Percentiles rank a stretch among this genome's conserved stretches.
phyloP scores from a whole-genome alignment of 2,329 filamentous ascomycete species.

The Cytospora paraplurivora region DNA sequence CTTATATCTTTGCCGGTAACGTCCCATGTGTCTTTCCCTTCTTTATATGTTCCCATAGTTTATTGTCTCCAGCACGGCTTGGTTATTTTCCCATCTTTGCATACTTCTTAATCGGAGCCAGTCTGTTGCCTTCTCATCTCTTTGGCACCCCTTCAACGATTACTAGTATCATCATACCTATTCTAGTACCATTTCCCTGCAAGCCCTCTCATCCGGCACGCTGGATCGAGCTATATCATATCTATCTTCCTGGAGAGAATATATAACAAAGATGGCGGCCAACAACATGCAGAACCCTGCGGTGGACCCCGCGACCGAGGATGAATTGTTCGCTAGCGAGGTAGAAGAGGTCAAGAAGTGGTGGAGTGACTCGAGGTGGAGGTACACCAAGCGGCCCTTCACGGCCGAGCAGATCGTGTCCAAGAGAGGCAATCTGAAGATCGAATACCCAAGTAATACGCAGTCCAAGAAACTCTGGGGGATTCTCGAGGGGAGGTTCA shows the following conservation, averaged over 20 bases:
- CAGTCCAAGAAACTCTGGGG: conserved; percentile 95
- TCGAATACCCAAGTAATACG: conserved; percentile 87
- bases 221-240: conserved; percentile 15
- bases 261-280: conserved; percentile 54
- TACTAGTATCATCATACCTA: not conserved
- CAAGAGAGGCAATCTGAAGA: conserved; percentile 88
- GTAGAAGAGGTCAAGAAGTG: conserved; percentile 88
- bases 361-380: conserved; percentile 93
- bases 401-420: conserved; percentile 96
- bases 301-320: conserved; percentile 59
- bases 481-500: conserved; percentile 83
- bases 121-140: not conserved
- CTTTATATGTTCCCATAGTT: not conserved
- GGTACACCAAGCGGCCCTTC: conserved; percentile 87
- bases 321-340: conserved; percentile 75
- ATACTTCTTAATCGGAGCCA: not conserved
- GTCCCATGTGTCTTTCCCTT: not conserved
- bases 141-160: not conserved
- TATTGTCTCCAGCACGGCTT: not conserved
- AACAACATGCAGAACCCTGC: conserved; percentile 64
- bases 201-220: conserved; percentile 4
- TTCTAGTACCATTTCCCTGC: not conserved
- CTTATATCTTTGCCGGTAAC: conserved; percentile 18
- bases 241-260: not conserved
- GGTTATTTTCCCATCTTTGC: not conserved